phyloP scores from a whole-genome alignment of 768 basidiomycete species.

The Macrolepiota dolichaula region DNA sequence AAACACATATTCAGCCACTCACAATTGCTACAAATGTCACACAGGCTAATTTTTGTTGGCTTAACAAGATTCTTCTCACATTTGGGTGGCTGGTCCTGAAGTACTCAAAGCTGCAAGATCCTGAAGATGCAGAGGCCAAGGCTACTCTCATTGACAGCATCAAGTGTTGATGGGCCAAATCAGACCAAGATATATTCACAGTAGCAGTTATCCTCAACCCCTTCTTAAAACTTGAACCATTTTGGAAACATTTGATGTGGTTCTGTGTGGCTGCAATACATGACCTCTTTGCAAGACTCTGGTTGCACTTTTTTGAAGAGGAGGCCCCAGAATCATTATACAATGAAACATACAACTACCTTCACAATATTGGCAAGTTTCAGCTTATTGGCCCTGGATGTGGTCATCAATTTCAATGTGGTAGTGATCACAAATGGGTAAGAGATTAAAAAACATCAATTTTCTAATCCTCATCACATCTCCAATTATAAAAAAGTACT shows the following conservation, averaged over 20 bases:
- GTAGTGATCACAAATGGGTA: no score
- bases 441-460: background rate
- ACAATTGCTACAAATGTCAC: slow-evolving; percentile 1
- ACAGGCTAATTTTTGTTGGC: slow-evolving; percentile 4
- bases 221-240: background rate
- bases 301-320: background rate
- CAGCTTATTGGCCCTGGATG: no score
- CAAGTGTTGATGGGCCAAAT: slow-evolving; percentile 15
- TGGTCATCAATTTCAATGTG: no score
- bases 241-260: background rate
- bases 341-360: no score
- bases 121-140: slow-evolving; percentile 1
- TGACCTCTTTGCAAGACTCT: background rate
- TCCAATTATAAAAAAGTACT: no score
- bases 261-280: background rate
- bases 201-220: slow-evolving; percentile 16
- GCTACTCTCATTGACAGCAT: slow-evolving; percentile 14
- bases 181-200: slow-evolving; percentile 16
- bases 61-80: slow-evolving; percentile 4
- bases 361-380: no score
- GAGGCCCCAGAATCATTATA: no score
- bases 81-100: slow-evolving; percentile 7
- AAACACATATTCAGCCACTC: background rate
- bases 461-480: background rate
- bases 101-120: background rate